These are phyloP conservation scores for Leishmania martiniquensis DNA, from an alignment of 208 protist species.

Conservation along the genomic window DNA sequence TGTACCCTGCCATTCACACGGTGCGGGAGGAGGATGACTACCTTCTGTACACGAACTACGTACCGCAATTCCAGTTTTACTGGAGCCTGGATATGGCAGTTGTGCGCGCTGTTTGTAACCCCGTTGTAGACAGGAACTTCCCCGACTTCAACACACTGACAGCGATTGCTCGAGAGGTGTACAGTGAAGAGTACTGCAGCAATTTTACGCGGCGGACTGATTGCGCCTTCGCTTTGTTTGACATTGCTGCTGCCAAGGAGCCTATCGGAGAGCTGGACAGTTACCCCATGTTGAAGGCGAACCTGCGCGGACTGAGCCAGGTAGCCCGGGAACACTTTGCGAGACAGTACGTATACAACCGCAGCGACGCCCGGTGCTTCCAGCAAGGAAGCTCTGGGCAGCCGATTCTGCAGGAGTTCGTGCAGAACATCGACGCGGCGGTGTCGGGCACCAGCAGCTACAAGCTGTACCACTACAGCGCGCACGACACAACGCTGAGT, in stretches of 20 bases:
- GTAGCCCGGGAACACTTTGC: slow-evolving; percentile 8
- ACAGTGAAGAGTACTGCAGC: slow-evolving; percentile 31
- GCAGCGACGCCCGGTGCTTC: slow-evolving; percentile 14
- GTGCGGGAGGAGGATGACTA: slow-evolving; percentile 20
- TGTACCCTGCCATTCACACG: slow-evolving; percentile 36
- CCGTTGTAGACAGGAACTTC: slow-evolving; percentile 17
- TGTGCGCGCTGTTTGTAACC: slow-evolving; percentile 16
- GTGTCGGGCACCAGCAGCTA: slow-evolving; percentile 23
- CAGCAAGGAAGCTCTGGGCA: slow-evolving; percentile 23
- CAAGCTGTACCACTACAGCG: slow-evolving; percentile 63
- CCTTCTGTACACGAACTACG: slow-evolving; percentile 21
- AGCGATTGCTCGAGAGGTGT: slow-evolving; percentile 20
- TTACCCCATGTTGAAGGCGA: slow-evolving; percentile 21
- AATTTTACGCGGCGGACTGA: slow-evolving; percentile 4
- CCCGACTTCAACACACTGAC: slow-evolving; percentile 13
- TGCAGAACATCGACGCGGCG: slow-evolving; percentile 37
- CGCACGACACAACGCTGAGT: slow-evolving; percentile 49
- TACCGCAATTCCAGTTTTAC: slow-evolving; percentile 16
- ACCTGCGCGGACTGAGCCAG: neutral
- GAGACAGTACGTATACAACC: slow-evolving; percentile 23
- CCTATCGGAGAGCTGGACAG: slow-evolving; percentile 11
- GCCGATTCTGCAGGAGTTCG: slow-evolving; percentile 34
- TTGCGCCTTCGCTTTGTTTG: slow-evolving; percentile 19
- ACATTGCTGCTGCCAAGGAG: slow-evolving; percentile 24
- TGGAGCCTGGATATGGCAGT: slow-evolving; percentile 8